These are phyloP conservation scores for Alternaria brassicae DNA, from an alignment of 2,329 filamentous ascomycete species.

Conservation along the genomic window DNA sequence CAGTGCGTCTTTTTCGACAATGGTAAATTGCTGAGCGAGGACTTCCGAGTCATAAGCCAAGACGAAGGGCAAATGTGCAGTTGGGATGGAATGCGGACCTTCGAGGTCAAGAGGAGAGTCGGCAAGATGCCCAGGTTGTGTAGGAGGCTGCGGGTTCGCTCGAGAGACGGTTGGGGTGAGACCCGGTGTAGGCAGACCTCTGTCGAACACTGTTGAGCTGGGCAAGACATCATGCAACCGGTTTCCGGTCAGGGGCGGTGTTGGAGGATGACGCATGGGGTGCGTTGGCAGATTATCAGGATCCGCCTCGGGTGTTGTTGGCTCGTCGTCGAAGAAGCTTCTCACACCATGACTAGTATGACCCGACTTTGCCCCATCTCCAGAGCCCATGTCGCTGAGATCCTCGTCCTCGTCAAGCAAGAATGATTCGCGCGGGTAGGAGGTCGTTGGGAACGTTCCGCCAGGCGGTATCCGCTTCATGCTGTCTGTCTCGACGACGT, in stretches of 20 bases:
- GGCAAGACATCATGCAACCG: slow-evolving; percentile 33
- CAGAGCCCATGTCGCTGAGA: slow-evolving; percentile 61
- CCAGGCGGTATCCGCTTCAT: slow-evolving; percentile 57
- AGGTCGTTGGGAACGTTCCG: slow-evolving; percentile 50
- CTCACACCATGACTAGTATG: slow-evolving; percentile 50
- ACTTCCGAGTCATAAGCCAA: slow-evolving; percentile 80
- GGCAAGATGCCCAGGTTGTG: slow-evolving; percentile 17
- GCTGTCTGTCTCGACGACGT: slow-evolving; percentile 60
- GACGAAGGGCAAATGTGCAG: slow-evolving; percentile 75
- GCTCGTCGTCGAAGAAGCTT: slow-evolving; percentile 60
- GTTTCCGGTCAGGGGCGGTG: slow-evolving; percentile 53
- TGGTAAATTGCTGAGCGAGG: slow-evolving; percentile 81
- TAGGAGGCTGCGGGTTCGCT: slow-evolving; percentile 31
- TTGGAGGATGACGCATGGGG: slow-evolving; percentile 51
- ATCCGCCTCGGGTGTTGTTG: slow-evolving; percentile 44
- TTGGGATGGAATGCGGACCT: slow-evolving; percentile 14
- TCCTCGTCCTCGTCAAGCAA: slow-evolving; percentile 62
- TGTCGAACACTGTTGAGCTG: slow-evolving; percentile 42
- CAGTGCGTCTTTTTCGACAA: slow-evolving; percentile 85
- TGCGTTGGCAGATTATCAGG: slow-evolving; percentile 38
- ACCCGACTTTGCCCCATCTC: slow-evolving; percentile 57
- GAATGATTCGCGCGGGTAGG: slow-evolving; percentile 53
- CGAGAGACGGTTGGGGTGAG: slow-evolving; percentile 46
- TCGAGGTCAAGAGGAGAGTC: slow-evolving; percentile 36
- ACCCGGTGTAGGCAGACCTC: slow-evolving; percentile 49